These are phyloP conservation scores for Hevea brasiliensis DNA, from an alignment of 345 rosid species.

Conservation along the genomic window DNA sequence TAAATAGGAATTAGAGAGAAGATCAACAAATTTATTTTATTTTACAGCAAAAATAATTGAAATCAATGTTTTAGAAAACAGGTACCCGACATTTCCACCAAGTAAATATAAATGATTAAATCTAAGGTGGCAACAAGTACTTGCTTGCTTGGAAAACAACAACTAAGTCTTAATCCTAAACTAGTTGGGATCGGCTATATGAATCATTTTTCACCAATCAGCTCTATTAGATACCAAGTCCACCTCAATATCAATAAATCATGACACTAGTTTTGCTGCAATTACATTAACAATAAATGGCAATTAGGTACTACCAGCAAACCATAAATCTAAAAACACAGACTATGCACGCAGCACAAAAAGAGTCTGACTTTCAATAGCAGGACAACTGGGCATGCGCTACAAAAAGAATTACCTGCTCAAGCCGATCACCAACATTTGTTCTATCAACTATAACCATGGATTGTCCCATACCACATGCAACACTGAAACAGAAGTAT, in stretches of 20 bases:
- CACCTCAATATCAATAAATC: too few species aligned
- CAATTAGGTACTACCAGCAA: not conserved
- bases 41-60: too few species aligned
- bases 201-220: too few species aligned
- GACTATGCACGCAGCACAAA: constrained; percentile 1
- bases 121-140: not conserved
- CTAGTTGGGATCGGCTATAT: too few species aligned
- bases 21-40: too few species aligned
- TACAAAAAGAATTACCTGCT: constrained; percentile 53
- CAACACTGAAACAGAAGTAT: constrained; percentile 57
- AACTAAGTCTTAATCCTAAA: too few species aligned
- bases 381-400: not conserved
- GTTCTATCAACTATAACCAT: constrained; percentile 83
- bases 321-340: not conserved
- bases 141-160: too few species aligned
- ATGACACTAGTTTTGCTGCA: too few species aligned
- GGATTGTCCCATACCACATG: constrained; percentile 85
- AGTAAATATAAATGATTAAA: not conserved
- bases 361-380: not conserved
- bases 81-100: not conserved
- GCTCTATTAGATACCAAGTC: too few species aligned
- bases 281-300: not conserved
- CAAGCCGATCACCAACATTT: constrained; percentile 64
- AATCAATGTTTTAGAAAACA: too few species aligned
- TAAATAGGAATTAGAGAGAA: too few species aligned